Evolutionary conservation across 495 filamentous ascomycete genomes (phyloP), one percentile per base, ranked within the genome.

Genomic region (Neurospora tetraspora): DNA sequence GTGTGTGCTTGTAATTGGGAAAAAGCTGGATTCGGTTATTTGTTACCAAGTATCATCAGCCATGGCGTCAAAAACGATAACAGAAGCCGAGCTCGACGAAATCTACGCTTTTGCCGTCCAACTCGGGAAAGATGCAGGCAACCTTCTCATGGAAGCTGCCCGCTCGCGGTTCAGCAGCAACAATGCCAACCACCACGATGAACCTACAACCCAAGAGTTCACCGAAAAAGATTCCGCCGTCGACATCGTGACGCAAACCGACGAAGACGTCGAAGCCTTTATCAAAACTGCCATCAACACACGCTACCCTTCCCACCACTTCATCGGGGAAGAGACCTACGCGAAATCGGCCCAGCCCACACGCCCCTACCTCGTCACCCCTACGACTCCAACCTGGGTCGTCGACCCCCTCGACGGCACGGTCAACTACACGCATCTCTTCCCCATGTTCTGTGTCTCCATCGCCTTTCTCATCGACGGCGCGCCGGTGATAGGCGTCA

Each of bases 371-470:
- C 84, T 92, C 6, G 88, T 92, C 74, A 80, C 82, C 61, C 27
- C 69, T 8, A n/a, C 71, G 18, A 65, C 71, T 2, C 91, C 90
- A 59, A 92, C 89, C 72, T 92, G 90, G 90, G 89, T 86, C 77
- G 85, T 92, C 43, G 90, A 92, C 77, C 89, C 90, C 8, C 79
- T 91, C 59, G 89, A 92, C 73, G 90, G 90, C 76, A 92, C 90
- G 16, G 89, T 92, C 70, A 92, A 92, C 80, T 92, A 90, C 80
- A 91, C 88, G 16, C 90, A 92, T 78, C 81, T 91, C 14, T 91
- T 91, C 80, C 90, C 89, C 69, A 90, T 91, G 88, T 91, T 91
- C 82, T 92, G 90, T 78, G 86, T 91, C 74, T 89, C 86, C 38
- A 91, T 92, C 78, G 90, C 81, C 69, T 87, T 92, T 77, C 78